Evolutionary conservation across 441 rosid genomes (phyloP).

Genomic region (Syzygium malaccense): DNA sequence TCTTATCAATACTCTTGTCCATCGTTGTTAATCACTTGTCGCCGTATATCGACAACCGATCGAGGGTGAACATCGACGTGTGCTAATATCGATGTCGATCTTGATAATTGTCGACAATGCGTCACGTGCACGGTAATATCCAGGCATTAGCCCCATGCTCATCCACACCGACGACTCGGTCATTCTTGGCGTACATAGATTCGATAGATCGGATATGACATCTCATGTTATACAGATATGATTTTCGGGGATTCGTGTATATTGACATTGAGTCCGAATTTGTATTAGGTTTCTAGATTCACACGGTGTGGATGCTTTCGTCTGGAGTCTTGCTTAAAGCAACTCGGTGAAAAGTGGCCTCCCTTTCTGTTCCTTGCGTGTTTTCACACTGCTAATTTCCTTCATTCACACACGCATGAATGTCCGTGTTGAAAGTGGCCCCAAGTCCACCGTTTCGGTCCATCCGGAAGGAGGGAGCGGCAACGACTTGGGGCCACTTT

Average conservation of each 20-base stretch:
- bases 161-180: not conserved
- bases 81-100: too few relatives aligned
- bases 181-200: accelerated
- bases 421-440: not conserved
- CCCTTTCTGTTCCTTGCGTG: not conserved
- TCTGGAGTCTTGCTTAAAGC: too few relatives aligned
- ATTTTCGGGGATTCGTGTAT: accelerated
- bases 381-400: not conserved
- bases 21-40: accelerated
- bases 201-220: not conserved
- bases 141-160: not conserved
- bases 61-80: accelerated
- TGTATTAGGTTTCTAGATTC: too few relatives aligned
- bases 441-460: not conserved
- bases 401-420: accelerated
- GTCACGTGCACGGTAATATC: accelerated
- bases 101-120: not conserved
- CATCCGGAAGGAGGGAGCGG: not conserved
- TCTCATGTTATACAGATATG: accelerated
- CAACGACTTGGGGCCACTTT: accelerated
- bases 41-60: accelerated
- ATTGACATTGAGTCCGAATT: too few relatives aligned
- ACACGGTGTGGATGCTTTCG: too few relatives aligned
- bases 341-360: too few relatives aligned
- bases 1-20: not conserved